Conservation (phyloP, 371 early-diverging fungal species). For the Haplosporangium sp. region DNA sequence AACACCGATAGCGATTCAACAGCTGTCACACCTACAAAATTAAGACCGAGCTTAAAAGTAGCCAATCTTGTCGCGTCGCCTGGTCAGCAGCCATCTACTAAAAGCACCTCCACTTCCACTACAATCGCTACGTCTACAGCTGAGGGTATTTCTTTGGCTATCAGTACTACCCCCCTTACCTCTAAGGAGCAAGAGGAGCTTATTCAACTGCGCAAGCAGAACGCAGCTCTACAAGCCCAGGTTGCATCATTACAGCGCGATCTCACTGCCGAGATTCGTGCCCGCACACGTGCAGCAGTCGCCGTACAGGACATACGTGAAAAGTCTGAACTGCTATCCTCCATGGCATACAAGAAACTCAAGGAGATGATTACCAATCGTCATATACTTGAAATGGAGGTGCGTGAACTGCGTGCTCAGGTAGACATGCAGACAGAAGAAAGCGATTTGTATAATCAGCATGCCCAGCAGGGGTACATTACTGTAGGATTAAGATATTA, state of each 20-base stretch:
- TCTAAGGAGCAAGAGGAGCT: constrained; percentile 30
- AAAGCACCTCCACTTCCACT: constrained; percentile 1
- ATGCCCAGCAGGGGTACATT: constrained; percentile 1
- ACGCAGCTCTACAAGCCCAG: constrained; percentile 28
- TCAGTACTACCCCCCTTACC: constrained; percentile 6
- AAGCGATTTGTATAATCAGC: background rate
- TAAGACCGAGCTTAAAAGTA: constrained; percentile 15
- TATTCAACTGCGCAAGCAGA: constrained; percentile 35
- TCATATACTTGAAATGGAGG: constrained; percentile 55
- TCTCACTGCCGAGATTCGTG: constrained; percentile 60
- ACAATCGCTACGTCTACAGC: background rate
- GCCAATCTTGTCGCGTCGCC: constrained; percentile 25
- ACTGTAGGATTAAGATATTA: constrained; percentile 1
- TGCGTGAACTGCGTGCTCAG: constrained; percentile 38
- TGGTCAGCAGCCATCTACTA: constrained; percentile 5
- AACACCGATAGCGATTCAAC: constrained; percentile 20
- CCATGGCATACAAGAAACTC: constrained; percentile 66
- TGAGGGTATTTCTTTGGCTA: background rate
- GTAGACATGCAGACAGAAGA: constrained; percentile 20
- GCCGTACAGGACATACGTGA: constrained; percentile 63
- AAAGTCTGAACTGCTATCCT: constrained; percentile 65
- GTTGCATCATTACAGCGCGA: constrained; percentile 56
- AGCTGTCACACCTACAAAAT: constrained; percentile 2
- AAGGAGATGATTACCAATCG: constrained; percentile 59
- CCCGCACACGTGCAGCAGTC: constrained; percentile 60